Evolutionary conservation across 2,329 filamentous ascomycete species (phyloP).

Genomic region (Pseudogymnoascus sp.): DNA sequence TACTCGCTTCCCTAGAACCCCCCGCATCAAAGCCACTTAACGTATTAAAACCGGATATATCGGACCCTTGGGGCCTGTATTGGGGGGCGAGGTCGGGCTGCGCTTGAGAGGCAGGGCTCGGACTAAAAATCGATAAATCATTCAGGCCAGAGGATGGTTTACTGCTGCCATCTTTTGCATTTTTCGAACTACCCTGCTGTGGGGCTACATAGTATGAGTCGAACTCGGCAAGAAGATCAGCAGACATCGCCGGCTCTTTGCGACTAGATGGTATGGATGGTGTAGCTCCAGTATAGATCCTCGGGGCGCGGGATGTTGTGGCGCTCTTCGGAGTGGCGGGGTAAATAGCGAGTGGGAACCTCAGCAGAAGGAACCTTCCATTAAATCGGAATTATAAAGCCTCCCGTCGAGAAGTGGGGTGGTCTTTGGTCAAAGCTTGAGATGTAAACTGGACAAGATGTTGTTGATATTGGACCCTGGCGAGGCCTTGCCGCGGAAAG

Average conservation of each 20-base stretch:
- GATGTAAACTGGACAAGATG: not conserved
- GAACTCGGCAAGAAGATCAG: constrained; percentile 57
- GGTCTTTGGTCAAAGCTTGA: not conserved
- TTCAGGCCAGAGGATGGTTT: constrained; percentile 4
- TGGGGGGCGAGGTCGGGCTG: not conserved
- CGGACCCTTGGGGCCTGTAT: not conserved
- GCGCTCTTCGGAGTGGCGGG: constrained; percentile 23
- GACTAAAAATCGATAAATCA: not conserved
- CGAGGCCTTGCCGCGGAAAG: not conserved
- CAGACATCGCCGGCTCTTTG: constrained; percentile 41
- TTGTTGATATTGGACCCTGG: constrained; percentile 2
- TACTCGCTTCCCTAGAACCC: not conserved
- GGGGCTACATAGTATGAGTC: constrained; percentile 37
- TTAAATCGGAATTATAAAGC: not conserved
- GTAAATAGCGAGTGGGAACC: not conserved
- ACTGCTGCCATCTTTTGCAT: not conserved
- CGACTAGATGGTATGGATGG: not conserved
- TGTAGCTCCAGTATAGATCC: not conserved
- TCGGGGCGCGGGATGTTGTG: not conserved
- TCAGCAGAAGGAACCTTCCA: not conserved
- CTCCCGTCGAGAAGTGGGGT: not conserved
- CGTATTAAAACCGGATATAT: not conserved
- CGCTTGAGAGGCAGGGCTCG: not conserved
- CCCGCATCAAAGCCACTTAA: not conserved
- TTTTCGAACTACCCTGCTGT: constrained; percentile 15